Evolutionary conservation across 2,329 filamentous ascomycete species (phyloP).

Genomic region (Scytalidium sp.): DNA sequence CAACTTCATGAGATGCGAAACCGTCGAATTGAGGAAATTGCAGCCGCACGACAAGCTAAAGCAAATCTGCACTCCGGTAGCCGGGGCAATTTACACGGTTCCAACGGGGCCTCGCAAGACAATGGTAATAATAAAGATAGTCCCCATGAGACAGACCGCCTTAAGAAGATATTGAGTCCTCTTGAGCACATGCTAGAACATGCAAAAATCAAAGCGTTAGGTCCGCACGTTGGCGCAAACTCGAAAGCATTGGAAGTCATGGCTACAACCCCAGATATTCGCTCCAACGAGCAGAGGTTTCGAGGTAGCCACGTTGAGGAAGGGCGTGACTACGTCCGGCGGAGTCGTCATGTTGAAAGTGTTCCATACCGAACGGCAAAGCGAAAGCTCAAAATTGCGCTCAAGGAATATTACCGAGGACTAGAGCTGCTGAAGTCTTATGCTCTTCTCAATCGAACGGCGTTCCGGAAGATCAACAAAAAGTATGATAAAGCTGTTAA

Average conservation of each 20-base stretch:
- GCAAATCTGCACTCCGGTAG: constrained; percentile 17
- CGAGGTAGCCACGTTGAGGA: constrained; percentile 16
- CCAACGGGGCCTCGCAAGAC: constrained; percentile 2
- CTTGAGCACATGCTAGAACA: constrained; percentile 30
- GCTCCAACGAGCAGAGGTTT: constrained; percentile 36
- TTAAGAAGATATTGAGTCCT: constrained; percentile 46
- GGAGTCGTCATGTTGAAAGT: constrained; percentile 47
- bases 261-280: constrained; percentile 31
- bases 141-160: constrained; percentile 19
- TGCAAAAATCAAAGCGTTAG: constrained; percentile 45
- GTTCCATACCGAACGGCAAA: constrained; percentile 87
- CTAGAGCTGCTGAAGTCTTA: constrained; percentile 92
- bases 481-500: constrained; percentile 94
- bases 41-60: constrained; percentile 18
- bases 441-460: constrained; percentile 83
- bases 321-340: constrained; percentile 47
- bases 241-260: constrained; percentile 57
- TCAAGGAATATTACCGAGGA: constrained; percentile 91
- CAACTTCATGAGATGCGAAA: constrained; percentile 94
- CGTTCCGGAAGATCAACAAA: constrained; percentile 96
- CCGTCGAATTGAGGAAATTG: constrained; percentile 70
- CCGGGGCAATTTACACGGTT: constrained; percentile 7
- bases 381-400: constrained; percentile 82
- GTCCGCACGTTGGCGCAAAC: constrained; percentile 52
- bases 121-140: constrained; percentile 9